A percentile compares a stretch with the other conserved stretches of the same genome.
phyloP scores from a whole-genome alignment of 306 rosid genomes.

The Adenanthera pavonina region DNA sequence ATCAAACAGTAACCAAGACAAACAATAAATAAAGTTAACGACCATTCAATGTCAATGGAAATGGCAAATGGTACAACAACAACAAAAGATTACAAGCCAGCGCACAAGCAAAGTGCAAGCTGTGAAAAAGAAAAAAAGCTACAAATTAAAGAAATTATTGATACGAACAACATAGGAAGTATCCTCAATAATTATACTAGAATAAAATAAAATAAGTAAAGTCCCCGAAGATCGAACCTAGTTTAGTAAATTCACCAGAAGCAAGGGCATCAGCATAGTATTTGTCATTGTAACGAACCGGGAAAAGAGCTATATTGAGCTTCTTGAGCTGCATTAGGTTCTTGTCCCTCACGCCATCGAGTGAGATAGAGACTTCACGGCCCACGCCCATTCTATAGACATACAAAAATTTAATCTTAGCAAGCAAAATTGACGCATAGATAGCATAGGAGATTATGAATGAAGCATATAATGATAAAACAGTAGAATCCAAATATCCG shows the following conservation, averaged over 20 bases:
- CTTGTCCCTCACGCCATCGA: conserved; percentile 93
- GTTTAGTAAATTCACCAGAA: conserved; percentile 85
- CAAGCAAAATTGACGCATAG: background rate
- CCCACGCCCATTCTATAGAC: conserved; percentile 74
- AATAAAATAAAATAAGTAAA: background rate
- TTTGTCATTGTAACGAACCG: conserved; percentile 94
- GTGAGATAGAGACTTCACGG: conserved; percentile 84
- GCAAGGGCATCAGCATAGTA: conserved; percentile 90
- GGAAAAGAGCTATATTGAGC: conserved; percentile 93
- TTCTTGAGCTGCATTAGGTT: conserved; percentile 97
- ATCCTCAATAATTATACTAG: background rate
- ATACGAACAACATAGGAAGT: background rate
- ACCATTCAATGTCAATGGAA: background rate
- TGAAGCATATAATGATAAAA: background rate
- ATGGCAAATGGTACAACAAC: conserved; percentile 7
- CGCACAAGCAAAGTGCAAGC: background rate
- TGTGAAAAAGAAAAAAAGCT: background rate
- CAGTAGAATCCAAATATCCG: background rate
- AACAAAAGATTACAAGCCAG: background rate
- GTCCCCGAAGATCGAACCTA: conserved; percentile 54
- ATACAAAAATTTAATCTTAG: background rate
- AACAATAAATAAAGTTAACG: background rate
- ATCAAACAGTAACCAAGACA: background rate
- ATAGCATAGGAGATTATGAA: background rate
- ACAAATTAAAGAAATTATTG: background rate